Conservation (phyloP, 1,284 basidiomycete genomes). For the Waitea zeae region DNA sequence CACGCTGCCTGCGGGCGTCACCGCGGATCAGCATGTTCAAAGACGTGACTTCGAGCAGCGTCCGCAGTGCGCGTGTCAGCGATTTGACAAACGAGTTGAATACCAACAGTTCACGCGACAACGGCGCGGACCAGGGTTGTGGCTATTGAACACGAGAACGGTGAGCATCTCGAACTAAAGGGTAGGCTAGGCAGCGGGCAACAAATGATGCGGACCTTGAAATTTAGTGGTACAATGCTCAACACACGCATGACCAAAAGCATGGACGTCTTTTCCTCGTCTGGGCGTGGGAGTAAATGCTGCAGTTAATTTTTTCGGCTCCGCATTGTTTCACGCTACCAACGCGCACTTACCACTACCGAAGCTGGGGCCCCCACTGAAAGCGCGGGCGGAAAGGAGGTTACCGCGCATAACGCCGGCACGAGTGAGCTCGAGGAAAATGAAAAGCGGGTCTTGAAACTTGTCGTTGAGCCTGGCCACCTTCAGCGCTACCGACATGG, state of each 20-base stretch:
- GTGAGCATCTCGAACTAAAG: background rate
- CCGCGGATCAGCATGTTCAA: conserved; percentile 84
- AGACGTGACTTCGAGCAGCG: conserved; percentile 80
- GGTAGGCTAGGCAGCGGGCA: background rate
- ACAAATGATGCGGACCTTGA: conserved; percentile 45
- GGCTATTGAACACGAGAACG: conserved; percentile 22
- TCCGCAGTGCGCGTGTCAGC: conserved; percentile 78
- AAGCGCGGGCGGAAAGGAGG: conserved; percentile 74
- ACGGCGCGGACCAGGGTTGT: conserved; percentile 83
- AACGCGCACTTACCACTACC: conserved; percentile 64
- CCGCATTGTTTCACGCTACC: conserved; percentile 7
- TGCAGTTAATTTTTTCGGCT: conserved; percentile 4
- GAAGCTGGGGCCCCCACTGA: conserved; percentile 91
- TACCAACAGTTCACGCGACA: conserved; percentile 90
- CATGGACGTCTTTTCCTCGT: conserved; percentile 85
- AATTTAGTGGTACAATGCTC: conserved; percentile 84
- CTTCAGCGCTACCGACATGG: conserved; percentile 72
- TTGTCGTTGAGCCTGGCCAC: conserved; percentile 84
- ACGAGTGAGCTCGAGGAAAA: conserved; percentile 84
- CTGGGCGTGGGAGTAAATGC: conserved; percentile 28
- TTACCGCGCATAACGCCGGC: conserved; percentile 93
- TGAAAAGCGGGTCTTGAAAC: conserved; percentile 91
- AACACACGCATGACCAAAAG: conserved; percentile 92
- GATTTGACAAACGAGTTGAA: conserved; percentile 96
- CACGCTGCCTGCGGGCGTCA: conserved; percentile 72